Conservation (phyloP, 2,329 filamentous ascomycete species). For the Dothideomycetidae sp. region DNA sequence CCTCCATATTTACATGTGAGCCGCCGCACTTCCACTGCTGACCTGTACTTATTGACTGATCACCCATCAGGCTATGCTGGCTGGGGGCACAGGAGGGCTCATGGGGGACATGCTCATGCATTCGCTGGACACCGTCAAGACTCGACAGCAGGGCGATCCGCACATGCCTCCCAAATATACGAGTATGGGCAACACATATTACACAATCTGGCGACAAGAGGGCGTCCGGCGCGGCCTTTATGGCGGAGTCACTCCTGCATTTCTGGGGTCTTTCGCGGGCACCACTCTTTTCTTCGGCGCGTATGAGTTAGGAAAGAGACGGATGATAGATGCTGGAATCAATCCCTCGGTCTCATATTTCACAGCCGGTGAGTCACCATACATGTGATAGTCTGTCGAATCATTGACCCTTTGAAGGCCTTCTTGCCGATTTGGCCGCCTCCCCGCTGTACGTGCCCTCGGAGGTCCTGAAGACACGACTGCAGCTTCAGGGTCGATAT, state of each 20-base stretch:
- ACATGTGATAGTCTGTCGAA: neutral
- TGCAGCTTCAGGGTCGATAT: constrained; percentile 86
- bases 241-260: constrained; percentile 80
- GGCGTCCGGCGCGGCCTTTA: constrained; percentile 77
- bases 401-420: constrained; percentile 40
- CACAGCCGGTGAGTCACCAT: constrained; percentile 48
- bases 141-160: constrained; percentile 89
- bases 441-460: constrained; percentile 92
- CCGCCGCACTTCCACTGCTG: neutral
- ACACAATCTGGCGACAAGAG: constrained; percentile 86
- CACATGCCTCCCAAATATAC: constrained; percentile 86
- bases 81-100: constrained; percentile 80
- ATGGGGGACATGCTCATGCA: constrained; percentile 98
- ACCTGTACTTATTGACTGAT: neutral
- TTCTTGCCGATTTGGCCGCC: constrained; percentile 80
- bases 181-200: constrained; percentile 77
- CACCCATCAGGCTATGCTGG: constrained; percentile 65
- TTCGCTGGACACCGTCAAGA: constrained; percentile 96
- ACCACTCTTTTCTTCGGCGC: constrained; percentile 92
- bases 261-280: constrained; percentile 83
- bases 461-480: constrained; percentile 91
- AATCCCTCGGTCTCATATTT: constrained; percentile 77
- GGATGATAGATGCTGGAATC: constrained; percentile 71
- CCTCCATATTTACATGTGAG: constrained; percentile 36
- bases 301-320: constrained; percentile 88